Evolutionary conservation across 345 rosid genomes (phyloP), one percentile per base, ranked within the genome.

Genomic region (Sonneratia alba): DNA sequence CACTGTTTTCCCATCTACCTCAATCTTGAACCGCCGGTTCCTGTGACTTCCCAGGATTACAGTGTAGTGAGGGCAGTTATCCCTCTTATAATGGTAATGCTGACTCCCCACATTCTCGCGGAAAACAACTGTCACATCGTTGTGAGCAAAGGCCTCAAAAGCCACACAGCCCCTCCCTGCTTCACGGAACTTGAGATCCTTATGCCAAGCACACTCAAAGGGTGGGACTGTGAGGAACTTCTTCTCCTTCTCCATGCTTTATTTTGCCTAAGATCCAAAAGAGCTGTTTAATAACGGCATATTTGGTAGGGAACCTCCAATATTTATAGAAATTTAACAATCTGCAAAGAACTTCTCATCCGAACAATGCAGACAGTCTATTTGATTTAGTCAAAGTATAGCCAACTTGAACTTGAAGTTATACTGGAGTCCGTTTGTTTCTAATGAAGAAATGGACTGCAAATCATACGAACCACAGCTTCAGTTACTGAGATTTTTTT

Each of bases 171-270:
- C 99, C 80, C 99, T 85, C 57, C 98, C 99, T 0, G 97, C 88
- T 79, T 92, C 94, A 70, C 77, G 82, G 77, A 92, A 95, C 80
- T 87, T 95, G 77, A 95, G 82, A 84, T 92, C 98, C 65, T 92
- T 83, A 66, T 92, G 87, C 98, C 99, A 95, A 66, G 97, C 98
- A 82, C 99, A 95, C 88, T 88, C 96, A 74, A 95, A 95, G 22
- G 99, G 98, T 68, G 97, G 96, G n/a, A 95, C 99, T 0, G 94
- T 92, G 66, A 92, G 84, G 72, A 85, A 88, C 76, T 85, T 89
- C 66, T 78, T 88, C 85, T 85, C 90, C 80, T 84, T 85, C 67
- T 62, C 66, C 66, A 62, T 62, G 10, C 36, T 27, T 34, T 62
- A 32, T 12, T 27, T 14, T 62, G 27, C 18, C 66, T 62, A 24